phyloP scores from a whole-genome alignment of 306 rosid genomes.

The Corylus americana region DNA sequence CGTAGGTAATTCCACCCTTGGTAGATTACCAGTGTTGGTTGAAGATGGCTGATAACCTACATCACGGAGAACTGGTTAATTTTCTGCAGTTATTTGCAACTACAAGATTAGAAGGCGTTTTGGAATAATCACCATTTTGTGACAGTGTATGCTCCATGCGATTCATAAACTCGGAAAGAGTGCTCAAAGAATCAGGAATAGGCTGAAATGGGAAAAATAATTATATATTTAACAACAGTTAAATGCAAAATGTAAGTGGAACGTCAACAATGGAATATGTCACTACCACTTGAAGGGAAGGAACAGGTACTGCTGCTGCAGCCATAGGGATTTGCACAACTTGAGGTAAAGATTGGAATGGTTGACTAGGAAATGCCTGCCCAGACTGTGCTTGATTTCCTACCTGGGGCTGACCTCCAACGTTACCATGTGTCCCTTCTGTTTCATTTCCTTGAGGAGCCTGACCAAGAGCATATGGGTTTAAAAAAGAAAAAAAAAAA shows the following conservation, averaged over 20 bases:
- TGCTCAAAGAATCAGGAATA: constrained; percentile 75
- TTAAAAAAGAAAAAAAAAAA: constrained; percentile 5
- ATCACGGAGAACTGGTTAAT: constrained; percentile 30
- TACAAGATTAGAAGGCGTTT: constrained; percentile 10
- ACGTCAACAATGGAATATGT: constrained; percentile 19
- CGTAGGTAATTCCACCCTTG: constrained; percentile 69
- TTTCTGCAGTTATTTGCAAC: constrained; percentile 9
- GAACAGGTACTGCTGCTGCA: constrained; percentile 66
- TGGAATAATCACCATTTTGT: constrained; percentile 53
- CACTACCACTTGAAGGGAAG: constrained; percentile 67
- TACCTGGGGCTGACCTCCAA: constrained; percentile 46
- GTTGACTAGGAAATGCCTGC: constrained; percentile 62
- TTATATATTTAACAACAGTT: constrained; percentile 13
- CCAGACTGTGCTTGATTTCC: constrained; percentile 68
- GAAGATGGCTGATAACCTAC: constrained; percentile 55
- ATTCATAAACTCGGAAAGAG: constrained; percentile 79
- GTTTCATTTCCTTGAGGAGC: constrained; percentile 63
- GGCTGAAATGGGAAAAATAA: constrained; percentile 57
- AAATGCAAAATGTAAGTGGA: constrained; percentile 3
- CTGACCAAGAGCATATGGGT: constrained; percentile 46
- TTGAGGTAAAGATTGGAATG: constrained; percentile 69
- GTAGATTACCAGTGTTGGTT: constrained; percentile 43
- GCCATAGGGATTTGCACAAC: constrained; percentile 65
- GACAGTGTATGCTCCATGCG: constrained; percentile 75
- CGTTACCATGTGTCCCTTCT: constrained; percentile 35